These are phyloP conservation scores for Pochonia chlamydosporia DNA, from an alignment of 2,329 filamentous ascomycete species.

Conservation along the genomic window DNA sequence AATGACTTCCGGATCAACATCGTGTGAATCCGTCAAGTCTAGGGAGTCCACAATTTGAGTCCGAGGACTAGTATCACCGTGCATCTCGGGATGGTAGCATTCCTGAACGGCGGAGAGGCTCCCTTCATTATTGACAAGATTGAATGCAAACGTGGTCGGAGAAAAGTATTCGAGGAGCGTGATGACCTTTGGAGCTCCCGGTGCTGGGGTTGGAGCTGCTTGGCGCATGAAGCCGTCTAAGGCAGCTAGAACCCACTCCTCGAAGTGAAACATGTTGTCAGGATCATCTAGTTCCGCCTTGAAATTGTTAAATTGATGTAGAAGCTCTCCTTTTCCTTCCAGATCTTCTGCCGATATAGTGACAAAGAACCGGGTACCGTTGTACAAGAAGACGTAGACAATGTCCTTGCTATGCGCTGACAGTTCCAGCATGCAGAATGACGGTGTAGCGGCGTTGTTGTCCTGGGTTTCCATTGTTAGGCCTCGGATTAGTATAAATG, in stretches of 20 bases:
- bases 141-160: conserved; percentile 8
- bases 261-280: conserved; percentile 7
- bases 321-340: conserved; percentile 6
- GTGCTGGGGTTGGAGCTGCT: conserved; percentile 1
- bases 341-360: conserved; percentile 7
- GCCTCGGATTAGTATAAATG: too few relatives aligned
- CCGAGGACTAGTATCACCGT: conserved; percentile 7
- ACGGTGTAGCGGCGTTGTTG: background rate
- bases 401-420: background rate
- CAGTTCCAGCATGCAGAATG: conserved; percentile 2
- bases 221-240: conserved; percentile 8
- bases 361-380: conserved; percentile 8
- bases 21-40: background rate
- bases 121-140: conserved; percentile 6
- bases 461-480: background rate
- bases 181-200: background rate
- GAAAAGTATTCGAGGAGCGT: conserved; percentile 10
- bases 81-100: conserved; percentile 6
- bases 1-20: background rate
- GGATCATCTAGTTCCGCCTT: conserved; percentile 6
- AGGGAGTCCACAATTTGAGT: conserved; percentile 7
- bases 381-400: conserved; percentile 8
- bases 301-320: conserved; percentile 8
- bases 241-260: conserved; percentile 10
- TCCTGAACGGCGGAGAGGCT: conserved; percentile 3